Evolutionary conservation across 2,329 filamentous ascomycete genomes (phyloP).

Genomic region (Teratosphaeria viscida): DNA sequence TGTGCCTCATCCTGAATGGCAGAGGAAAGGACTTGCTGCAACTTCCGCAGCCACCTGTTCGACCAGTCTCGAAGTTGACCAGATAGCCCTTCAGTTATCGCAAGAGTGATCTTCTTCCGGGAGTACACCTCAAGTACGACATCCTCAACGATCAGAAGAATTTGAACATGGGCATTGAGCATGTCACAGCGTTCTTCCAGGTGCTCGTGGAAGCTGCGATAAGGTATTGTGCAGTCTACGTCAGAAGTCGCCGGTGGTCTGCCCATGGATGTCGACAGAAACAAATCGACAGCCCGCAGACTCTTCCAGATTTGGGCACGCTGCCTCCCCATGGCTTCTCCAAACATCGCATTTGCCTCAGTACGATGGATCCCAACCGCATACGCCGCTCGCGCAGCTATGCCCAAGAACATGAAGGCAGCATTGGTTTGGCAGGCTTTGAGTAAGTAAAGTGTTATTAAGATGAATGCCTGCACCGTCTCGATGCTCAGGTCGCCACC

Average conservation of each 20-base stretch:
- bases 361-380: slow-evolving; percentile 43
- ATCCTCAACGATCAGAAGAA: slow-evolving; percentile 40
- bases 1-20: background rate
- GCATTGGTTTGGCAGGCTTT: slow-evolving; percentile 43
- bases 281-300: slow-evolving; percentile 41
- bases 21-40: slow-evolving; percentile 22
- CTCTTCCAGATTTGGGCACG: slow-evolving; percentile 45
- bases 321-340: slow-evolving; percentile 25
- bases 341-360: slow-evolving; percentile 43
- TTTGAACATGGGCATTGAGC: slow-evolving; percentile 31
- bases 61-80: slow-evolving; percentile 33
- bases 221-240: slow-evolving; percentile 37
- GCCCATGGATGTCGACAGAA: slow-evolving; percentile 41
- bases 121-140: slow-evolving; percentile 38
- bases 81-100: slow-evolving; percentile 32
- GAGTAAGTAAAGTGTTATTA: slow-evolving; percentile 44
- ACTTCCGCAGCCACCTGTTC: slow-evolving; percentile 22
- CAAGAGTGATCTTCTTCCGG: slow-evolving; percentile 30
- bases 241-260: slow-evolving; percentile 45
- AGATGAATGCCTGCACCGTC: slow-evolving; percentile 42
- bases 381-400: slow-evolving; percentile 43
- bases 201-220: slow-evolving; percentile 9
- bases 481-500: slow-evolving; percentile 40
- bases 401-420: slow-evolving; percentile 42
- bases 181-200: slow-evolving; percentile 21